Conservation (phyloP, 2,329 filamentous ascomycete species). For the Thelonectria rubi region DNA sequence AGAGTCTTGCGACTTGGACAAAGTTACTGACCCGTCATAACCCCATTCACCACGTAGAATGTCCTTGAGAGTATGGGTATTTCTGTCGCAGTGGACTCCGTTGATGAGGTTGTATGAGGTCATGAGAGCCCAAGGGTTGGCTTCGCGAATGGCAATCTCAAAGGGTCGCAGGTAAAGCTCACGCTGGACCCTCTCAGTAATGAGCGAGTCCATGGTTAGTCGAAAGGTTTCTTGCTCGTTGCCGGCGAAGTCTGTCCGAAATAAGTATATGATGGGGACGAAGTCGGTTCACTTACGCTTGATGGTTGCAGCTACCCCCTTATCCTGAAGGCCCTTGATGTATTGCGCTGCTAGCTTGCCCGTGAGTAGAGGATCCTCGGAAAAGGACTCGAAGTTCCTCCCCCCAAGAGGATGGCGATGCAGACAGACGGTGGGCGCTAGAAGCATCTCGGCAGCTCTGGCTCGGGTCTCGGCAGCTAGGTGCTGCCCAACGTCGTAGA, state of each 20-base stretch:
- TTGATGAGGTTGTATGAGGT: constrained; percentile 74
- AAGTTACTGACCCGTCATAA: constrained; percentile 62
- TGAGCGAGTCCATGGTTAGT: constrained; percentile 66
- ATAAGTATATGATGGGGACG: not conserved
- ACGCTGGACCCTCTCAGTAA: constrained; percentile 71
- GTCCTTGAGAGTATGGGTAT: constrained; percentile 62
- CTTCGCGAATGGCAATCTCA: constrained; percentile 75
- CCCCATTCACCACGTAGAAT: constrained; percentile 69
- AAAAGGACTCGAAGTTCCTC: constrained; percentile 87
- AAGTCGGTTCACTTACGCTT: constrained; percentile 65
- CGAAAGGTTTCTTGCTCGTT: constrained; percentile 74
- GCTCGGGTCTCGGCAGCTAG: constrained; percentile 77
- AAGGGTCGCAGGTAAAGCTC: constrained; percentile 80
- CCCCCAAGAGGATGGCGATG: constrained; percentile 86
- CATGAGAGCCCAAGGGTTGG: constrained; percentile 76
- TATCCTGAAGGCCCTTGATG: constrained; percentile 76
- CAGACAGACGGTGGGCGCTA: constrained; percentile 83
- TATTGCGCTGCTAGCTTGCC: constrained; percentile 78
- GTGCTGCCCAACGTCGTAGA: constrained; percentile 74
- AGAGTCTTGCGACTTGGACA: not conserved
- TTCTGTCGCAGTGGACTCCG: constrained; percentile 65
- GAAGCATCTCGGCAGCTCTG: constrained; percentile 76
- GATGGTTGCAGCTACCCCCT: constrained; percentile 78
- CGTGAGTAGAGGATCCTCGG: constrained; percentile 81
- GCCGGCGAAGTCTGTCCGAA: constrained; percentile 66